A percentile compares a stretch with the other conserved stretches of the same genome.
Evolutionary conservation across 1,284 basidiomycete genomes (phyloP).

Genomic region (Ceratobasidium sp.): DNA sequence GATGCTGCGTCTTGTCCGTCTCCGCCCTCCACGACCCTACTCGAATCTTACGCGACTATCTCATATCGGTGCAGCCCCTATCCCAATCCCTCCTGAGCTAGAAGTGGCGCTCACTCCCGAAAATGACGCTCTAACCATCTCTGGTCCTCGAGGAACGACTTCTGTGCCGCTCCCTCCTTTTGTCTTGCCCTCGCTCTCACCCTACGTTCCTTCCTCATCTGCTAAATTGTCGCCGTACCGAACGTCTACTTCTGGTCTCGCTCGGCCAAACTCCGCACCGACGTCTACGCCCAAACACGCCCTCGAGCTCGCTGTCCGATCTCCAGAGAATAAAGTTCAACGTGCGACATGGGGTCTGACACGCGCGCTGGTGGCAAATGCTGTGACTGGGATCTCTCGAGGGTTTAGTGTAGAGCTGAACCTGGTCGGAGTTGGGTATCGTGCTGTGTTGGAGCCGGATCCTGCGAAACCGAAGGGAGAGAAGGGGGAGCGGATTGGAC

Average conservation of each 20-base stretch:
- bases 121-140: constrained; percentile 64
- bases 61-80: constrained; percentile 87
- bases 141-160: constrained; percentile 83
- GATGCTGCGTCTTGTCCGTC: constrained; percentile 45
- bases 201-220: constrained; percentile 25
- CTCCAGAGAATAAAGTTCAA: constrained; percentile 81
- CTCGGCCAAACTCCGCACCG: constrained; percentile 32
- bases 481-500: constrained; percentile 74
- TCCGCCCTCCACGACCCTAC: constrained; percentile 62
- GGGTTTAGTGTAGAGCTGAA: constrained; percentile 88
- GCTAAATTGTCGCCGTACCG: constrained; percentile 7
- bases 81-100: constrained; percentile 78
- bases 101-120: constrained; percentile 64
- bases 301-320: constrained; percentile 73
- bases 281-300: constrained; percentile 33
- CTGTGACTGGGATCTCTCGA: constrained; percentile 89
- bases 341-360: constrained; percentile 95
- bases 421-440: constrained; percentile 96
- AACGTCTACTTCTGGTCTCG: constrained; percentile 31
- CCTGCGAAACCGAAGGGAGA: constrained; percentile 65
- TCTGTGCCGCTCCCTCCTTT: constrained; percentile 61
- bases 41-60: constrained; percentile 66
- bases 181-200: constrained; percentile 42
- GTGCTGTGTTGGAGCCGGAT: constrained; percentile 89
- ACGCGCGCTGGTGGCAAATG: constrained; percentile 90